Conservation (phyloP, 139 green algal species). For the Pleodorina starrii region DNA sequence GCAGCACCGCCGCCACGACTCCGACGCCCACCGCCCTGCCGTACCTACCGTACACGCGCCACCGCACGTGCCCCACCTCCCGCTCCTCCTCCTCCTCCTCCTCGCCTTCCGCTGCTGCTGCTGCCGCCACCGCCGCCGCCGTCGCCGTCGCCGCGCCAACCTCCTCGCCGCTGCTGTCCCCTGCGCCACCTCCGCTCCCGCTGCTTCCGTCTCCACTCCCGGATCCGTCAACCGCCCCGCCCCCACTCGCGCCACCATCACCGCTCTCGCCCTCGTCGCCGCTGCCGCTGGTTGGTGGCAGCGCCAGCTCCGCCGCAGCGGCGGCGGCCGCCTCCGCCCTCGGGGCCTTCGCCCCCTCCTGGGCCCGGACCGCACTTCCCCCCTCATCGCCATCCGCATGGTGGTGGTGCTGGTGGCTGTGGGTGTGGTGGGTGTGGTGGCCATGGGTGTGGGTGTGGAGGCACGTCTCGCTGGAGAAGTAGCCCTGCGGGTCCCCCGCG, state of each 20-base stretch:
- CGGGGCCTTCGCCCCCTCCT: background rate
- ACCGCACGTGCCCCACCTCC: slow-evolving; percentile 68
- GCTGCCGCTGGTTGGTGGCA: too few species aligned
- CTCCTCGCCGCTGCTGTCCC: too few species aligned
- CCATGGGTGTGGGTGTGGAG: too few species aligned
- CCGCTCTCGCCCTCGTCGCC: too few species aligned
- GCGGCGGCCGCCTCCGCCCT: background rate
- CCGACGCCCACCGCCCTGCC: slow-evolving; percentile 59
- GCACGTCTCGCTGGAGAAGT: background rate
- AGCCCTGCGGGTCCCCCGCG: slow-evolving; percentile 23
- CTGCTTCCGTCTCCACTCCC: background rate
- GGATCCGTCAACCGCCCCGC: background rate
- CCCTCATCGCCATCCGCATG: background rate
- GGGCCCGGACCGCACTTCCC: background rate
- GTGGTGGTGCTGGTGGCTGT: background rate
- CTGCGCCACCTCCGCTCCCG: too few species aligned
- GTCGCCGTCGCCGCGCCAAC: background rate
- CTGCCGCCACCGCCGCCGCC: background rate
- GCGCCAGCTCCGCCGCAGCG: too few species aligned
- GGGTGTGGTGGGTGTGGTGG: background rate
- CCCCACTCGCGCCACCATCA: background rate
- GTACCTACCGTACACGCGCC: slow-evolving; percentile 73
- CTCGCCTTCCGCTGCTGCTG: slow-evolving; percentile 20
- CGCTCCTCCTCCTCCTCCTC: slow-evolving; percentile 60
- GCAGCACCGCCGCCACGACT: slow-evolving; percentile 64